Evolutionary conservation across 1,284 basidiomycete genomes (phyloP), one percentile per base, ranked within the genome.

Genomic region (Puccinia hordei): DNA sequence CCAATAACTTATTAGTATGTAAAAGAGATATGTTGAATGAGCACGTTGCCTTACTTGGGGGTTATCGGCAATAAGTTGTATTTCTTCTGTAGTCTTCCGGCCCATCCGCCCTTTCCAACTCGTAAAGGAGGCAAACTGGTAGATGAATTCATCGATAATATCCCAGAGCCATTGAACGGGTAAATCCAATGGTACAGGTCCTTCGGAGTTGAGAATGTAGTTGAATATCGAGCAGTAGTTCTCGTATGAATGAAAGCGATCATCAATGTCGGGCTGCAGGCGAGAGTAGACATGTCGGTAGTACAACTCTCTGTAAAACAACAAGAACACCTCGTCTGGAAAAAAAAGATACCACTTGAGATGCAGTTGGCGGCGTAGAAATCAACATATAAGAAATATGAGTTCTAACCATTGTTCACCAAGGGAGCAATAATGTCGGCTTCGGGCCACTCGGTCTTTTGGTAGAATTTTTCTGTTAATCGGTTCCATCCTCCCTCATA

Each of bases 101-200:
- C 92, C 91, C 49, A 91, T 90, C 85, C 93, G 93, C 57, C 92
- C 92, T 80, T 95, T 88, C 92, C 93, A 98, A 77, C 93, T 91
- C 83, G 94, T 92, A 87, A 98, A 98, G 30, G 92, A 92, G 86
- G 97, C 94, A 89, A 96, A 99, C 86, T 98, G 96, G 87, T 98
- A 99, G 84, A 98, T 97, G 87, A 99, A 99, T 85, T 98, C 96
- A 87, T 98, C 96, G 84, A 98, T 92, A 87, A 99, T 98, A 86
- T 99, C 96, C 93, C 95, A 98, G 8, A 99, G 88, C 96, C 96
- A 99, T 86, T 98, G 95, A 82, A 95, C 93, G 0, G 96, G 96
- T 19, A 98, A 90, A 83, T 96, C 92, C 76, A 98, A 90, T 22
- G 91, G 87, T 0, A 98, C 95, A 0, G 96, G 96, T 0, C 93